Evolutionary conservation across 2,329 filamentous ascomycete genomes (phyloP), one percentile per base, ranked within the genome.

Genomic region (Penicillium sp.): DNA sequence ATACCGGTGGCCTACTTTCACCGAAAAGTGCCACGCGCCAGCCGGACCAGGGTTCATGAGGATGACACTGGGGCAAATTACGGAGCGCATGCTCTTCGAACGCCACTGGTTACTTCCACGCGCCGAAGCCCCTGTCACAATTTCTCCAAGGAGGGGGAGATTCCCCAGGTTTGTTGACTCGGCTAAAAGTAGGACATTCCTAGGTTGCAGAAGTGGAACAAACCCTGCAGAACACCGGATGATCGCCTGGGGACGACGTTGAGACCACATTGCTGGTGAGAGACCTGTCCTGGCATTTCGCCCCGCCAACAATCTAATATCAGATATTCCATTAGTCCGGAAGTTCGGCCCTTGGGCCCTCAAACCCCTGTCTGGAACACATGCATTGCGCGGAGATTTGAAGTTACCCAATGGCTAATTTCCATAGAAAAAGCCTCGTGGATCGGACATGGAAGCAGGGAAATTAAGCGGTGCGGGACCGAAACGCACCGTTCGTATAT

Each of bases 71-170:
- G n/a, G 54, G 51, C 31, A 62, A 55, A 61, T 57, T 57, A 57
- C 44, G 56, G 52, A 56, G 46, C 19, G 56, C 54, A 54, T 47
- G 43, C 27, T 52, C 27, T 51, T 29, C 45, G 50, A 31, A 54
- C 55, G 61, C 63, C 63, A 63, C 62, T 42, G 26, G 29, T 43
- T 55, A n/a, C 31, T 49, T 44, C 49, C 48, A 53, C 45, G 52
- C 52, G 52, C 49, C 39, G 33, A 22, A 48, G 21, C n/a, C 27
- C 19, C 27, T 48, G 43, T 19, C 24, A 50, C 37, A 44, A 51
- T 46, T 58, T 57, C 42, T 49, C 49, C 57, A 42, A 51, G 24
- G 57, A 52, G 49, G 57, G 52, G 55, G 33, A 47, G 3, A 46
- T 58, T 48, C 55, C 55, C 55, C 59, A 39, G 49, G 52, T 49